Base-by-base conservation (phyloP, 2,329 filamentous ascomycete genomes). In the Xylariales sp. region DNA sequence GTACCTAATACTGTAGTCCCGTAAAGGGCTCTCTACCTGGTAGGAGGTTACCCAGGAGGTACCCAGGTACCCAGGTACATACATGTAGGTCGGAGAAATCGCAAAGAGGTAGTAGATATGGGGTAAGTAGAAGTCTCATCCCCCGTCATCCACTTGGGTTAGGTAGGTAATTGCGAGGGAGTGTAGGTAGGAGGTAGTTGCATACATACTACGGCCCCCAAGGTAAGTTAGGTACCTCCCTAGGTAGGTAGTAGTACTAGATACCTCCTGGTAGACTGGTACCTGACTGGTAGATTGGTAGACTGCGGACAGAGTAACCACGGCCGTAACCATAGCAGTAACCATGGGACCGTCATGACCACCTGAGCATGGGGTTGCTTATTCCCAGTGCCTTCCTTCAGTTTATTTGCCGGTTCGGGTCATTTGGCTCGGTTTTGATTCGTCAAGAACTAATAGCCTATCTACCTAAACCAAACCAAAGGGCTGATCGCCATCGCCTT, bases 371-470 rank as follows among this genome's bases (percentile, higher is more conserved):
- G 23, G 23, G 18, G 43, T 39, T 36, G 30, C 32, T 30, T 36
- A 39, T 30, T 49, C 39, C 14, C 39, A 41, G 39, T 34, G 23
- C 23, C 23, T 39, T 45, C 32, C 7, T 53, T 52, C n/a, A 45
- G 18, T 32, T 32, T 57, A 9, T 65, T 68, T 61, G 39, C 65
- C 65, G 36, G 50, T 68, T 68, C 64, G 55, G 64, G 65, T 46
- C 50, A 41, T 34, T 18, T 48, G 39, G 50, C 56, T 48, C 32
- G 30, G 18, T 23, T 57, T 28, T 68, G 65, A 68, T 68, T 68
- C 65, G 65, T 23, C 61, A 34, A 39, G 5, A 23, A 56, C n/a
- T 49, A 43, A 39, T 9, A 23, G 41, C 18, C 39, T n/a, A 43
- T 55, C 18, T 41, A 9, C 34, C 36, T 43, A 43, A 34, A 64